Evolutionary conservation across 768 basidiomycete species (phyloP).

Genomic region (Heimioporus sp.): DNA sequence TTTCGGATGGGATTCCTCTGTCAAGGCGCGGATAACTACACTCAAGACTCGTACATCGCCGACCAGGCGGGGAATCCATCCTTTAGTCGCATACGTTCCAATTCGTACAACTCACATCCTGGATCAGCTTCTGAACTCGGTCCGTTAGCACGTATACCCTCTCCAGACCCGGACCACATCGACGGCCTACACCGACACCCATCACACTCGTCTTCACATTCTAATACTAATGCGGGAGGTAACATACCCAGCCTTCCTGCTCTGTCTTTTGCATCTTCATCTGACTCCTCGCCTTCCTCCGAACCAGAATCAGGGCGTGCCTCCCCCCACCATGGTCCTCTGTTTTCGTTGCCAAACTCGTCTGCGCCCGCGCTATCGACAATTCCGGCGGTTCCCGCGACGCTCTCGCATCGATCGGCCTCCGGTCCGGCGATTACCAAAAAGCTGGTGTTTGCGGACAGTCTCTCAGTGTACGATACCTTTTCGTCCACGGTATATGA

Average conservation of each 20-base stretch:
- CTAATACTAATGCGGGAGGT: conserved; percentile 26
- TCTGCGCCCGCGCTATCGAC: conserved; percentile 85
- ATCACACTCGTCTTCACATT: conserved; percentile 49
- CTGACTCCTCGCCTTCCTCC: conserved; percentile 33
- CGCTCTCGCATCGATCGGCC: conserved; percentile 68
- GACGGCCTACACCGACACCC: conserved; percentile 79
- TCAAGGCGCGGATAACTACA: conserved; percentile 66
- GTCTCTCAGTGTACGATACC: conserved; percentile 95
- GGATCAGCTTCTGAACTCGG: conserved; percentile 54
- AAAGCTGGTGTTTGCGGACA: conserved; percentile 84
- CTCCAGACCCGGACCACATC: conserved; percentile 82
- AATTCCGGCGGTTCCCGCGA: conserved; percentile 44
- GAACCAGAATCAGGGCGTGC: conserved; percentile 37
- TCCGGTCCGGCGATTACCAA: conserved; percentile 75
- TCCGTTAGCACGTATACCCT: conserved; percentile 78
- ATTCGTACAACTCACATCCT: conserved; percentile 69
- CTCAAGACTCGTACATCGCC: conserved; percentile 54
- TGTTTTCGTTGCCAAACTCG: conserved; percentile 84
- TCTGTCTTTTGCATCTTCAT: conserved; percentile 51
- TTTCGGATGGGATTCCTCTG: too few species aligned
- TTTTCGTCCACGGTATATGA: conserved; percentile 91
- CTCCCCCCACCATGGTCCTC: conserved; percentile 36
- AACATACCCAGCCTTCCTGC: conserved; percentile 47
- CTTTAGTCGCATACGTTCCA: conserved; percentile 65
- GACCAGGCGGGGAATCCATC: conserved; percentile 39